phyloP scores from a whole-genome alignment of 2,329 filamentous ascomycete genomes.

The Cladosporium phlei region DNA sequence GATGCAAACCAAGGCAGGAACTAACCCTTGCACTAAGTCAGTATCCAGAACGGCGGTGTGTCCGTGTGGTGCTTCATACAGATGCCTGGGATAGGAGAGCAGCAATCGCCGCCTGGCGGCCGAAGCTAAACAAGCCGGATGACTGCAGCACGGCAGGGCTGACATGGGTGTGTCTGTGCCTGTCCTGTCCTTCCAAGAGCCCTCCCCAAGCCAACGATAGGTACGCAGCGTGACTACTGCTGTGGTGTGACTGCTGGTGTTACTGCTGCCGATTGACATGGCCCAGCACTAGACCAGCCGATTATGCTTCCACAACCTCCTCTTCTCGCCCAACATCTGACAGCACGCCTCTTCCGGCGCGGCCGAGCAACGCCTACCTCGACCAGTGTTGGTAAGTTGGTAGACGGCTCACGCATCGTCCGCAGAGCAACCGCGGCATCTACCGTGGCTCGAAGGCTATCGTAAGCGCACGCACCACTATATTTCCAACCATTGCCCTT shows the following conservation, averaged over 20 bases:
- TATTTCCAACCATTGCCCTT: constrained; percentile 10
- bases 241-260: too few relatives aligned
- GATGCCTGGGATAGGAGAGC: constrained; percentile 12
- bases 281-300: too few relatives aligned
- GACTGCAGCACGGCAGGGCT: constrained; percentile 16
- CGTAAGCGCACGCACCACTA: constrained; percentile 10
- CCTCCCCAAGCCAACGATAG: too few relatives aligned
- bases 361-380: constrained; percentile 5
- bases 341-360: constrained; percentile 4
- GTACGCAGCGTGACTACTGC: too few relatives aligned
- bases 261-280: too few relatives aligned
- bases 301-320: too few relatives aligned
- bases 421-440: constrained; percentile 9
- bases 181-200: too few relatives aligned
- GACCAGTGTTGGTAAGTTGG: too few relatives aligned
- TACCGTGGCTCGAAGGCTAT: constrained; percentile 11
- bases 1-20: constrained; percentile 22
- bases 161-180: constrained; percentile 6
- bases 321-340: too few relatives aligned
- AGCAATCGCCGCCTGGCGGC: constrained; percentile 9
- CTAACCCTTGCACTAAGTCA: constrained; percentile 15
- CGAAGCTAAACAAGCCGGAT: constrained; percentile 16
- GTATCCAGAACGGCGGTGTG: constrained; percentile 17
- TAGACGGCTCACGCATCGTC: neutral
- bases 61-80: constrained; percentile 11